phyloP scores from a whole-genome alignment of 768 basidiomycete species.

The Ramaria sp. region DNA sequence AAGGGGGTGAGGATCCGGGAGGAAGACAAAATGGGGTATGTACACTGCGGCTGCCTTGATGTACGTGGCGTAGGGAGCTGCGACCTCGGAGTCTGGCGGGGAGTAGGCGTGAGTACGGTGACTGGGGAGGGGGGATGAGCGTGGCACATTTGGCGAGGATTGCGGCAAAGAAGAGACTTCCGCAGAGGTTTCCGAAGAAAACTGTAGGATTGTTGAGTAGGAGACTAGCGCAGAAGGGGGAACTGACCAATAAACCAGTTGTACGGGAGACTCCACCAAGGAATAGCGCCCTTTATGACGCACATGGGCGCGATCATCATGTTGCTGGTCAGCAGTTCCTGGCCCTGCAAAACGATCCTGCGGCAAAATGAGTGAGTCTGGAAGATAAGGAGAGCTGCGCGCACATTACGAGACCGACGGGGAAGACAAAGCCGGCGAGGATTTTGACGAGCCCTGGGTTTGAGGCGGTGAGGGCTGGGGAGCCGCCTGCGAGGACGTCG shows the following conservation, averaged over 20 bases:
- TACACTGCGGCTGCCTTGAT: conserved; percentile 48
- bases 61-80: conserved; percentile 47
- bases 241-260: conserved; percentile 58
- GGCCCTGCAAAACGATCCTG: conserved; percentile 64
- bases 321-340: conserved; percentile 65
- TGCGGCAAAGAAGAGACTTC: conserved; percentile 60
- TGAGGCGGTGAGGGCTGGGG: conserved; percentile 32
- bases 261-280: conserved; percentile 57
- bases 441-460: conserved; percentile 63
- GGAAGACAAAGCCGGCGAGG: conserved; percentile 59
- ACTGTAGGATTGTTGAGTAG: conserved; percentile 28
- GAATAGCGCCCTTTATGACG: conserved; percentile 43
- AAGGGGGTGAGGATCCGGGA: background rate
- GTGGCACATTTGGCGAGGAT: conserved; percentile 52
- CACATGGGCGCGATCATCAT: conserved; percentile 74
- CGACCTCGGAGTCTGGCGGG: conserved; percentile 43
- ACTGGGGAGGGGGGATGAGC: background rate
- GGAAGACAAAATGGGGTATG: conserved; percentile 18
- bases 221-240: background rate
- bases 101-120: background rate
- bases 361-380: background rate
- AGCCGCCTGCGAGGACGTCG: conserved; percentile 49
- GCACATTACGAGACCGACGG: conserved; percentile 68
- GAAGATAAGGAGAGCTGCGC: conserved; percentile 10
- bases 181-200: conserved; percentile 56